These are phyloP conservation scores for Volvox reticuliferus DNA, from an alignment of 139 green algal genomes.

Conservation along the genomic window DNA sequence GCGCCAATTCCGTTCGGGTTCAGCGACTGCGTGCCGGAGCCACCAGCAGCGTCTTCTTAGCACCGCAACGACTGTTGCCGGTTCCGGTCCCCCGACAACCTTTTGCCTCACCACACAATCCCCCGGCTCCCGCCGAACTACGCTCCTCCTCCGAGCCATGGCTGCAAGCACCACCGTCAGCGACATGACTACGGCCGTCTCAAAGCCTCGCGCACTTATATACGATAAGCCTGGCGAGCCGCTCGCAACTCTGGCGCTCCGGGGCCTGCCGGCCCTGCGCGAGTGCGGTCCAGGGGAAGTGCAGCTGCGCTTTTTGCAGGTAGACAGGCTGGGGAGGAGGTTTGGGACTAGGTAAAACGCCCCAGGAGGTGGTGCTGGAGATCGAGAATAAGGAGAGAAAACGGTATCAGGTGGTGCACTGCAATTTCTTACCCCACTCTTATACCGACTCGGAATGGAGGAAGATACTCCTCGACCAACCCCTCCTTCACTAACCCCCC, in stretches of 20 bases:
- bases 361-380: no score
- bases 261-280: neutral
- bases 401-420: no score
- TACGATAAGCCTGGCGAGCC: constrained; percentile 37
- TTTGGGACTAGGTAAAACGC: no score
- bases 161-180: neutral
- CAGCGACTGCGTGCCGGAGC: no score
- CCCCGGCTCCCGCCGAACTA: neutral
- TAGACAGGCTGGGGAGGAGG: no score
- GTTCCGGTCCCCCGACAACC: neutral
- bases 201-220: constrained; percentile 4
- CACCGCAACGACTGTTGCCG: neutral
- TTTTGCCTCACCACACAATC: neutral
- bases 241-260: constrained; percentile 30
- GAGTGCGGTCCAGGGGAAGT: neutral
- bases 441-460: no score
- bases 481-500: neutral
- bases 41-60: neutral
- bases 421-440: no score
- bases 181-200: neutral
- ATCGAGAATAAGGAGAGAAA: no score
- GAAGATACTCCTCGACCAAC: neutral
- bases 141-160: constrained; percentile 12
- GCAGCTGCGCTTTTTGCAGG: constrained; percentile 21
- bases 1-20: no score